Base-by-base conservation (phyloP, 805 yeast genomes). In the Candida glaebosa region DNA sequence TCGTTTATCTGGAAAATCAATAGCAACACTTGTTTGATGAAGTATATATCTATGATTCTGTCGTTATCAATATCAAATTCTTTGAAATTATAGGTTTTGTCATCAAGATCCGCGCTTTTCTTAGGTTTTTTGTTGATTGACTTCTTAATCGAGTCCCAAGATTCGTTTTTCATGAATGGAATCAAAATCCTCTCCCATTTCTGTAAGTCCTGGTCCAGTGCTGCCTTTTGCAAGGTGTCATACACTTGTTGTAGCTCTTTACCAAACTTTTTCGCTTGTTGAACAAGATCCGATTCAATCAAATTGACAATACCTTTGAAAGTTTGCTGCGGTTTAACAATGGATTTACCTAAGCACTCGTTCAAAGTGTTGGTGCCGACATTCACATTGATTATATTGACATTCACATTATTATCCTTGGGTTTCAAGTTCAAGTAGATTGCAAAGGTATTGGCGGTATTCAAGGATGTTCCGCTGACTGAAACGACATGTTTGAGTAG, bases 281-380 rank as follows among this genome's bases (percentile, higher is more conserved):
- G 26, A 12, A 46, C 56, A 40, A 59, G 49, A 30, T 55, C 44
- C 2, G 48, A 52, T 10, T 53, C 55, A n/a, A 49, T 44, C 37
- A 63, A 45, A 34, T 49, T 48, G 8, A 60, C 50, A 19, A 63
- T 4, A 45, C 54, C 5, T 46, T 32, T 8, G 52, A 39, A 18
- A 52, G 40, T n/a, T 52, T 18, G 18, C 32, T 19, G 8, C 7
- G 33, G 20, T 5, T 37, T 32, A 15, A 40, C 31, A 34, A 80
- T 65, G 30, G 82, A 76, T 53, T 80, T 84, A 19, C 90, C 90
- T 20, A 87, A 57, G 9, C 86, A 78, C 50, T 85, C 89, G 44
- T 78, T 75, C 44, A 87, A 67, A 38, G 76, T 77, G 51, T 87
- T 86, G 28, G 76, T 63, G 4, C 93, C 95, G 26, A 81, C 78